A percentile compares a stretch with the other conserved stretches of the same genome.
Conservation (phyloP, 345 rosid genomes). For the Syzygium grande region DNA sequence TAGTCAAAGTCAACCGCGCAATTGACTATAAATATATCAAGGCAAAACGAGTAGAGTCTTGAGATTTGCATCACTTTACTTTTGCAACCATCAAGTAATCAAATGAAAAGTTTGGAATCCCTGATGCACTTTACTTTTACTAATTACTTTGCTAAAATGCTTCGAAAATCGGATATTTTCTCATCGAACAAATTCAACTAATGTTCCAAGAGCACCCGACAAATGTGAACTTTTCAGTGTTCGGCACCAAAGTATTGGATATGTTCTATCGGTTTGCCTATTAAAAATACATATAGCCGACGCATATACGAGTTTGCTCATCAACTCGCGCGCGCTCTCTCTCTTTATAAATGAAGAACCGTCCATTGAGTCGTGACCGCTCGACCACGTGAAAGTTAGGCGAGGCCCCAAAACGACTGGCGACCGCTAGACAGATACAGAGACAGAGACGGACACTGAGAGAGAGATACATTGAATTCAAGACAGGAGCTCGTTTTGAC, state of each 20-base stretch:
- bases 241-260: neutral
- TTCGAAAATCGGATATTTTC: neutral
- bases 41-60: too few species aligned
- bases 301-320: too few species aligned
- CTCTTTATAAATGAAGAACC: neutral
- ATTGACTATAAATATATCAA: too few species aligned
- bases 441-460: neutral
- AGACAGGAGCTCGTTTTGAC: neutral
- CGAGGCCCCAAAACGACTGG: neutral
- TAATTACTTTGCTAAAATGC: neutral
- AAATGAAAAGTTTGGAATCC: neutral
- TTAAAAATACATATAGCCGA: too few species aligned
- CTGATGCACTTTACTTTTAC: neutral
- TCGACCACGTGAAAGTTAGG: neutral
- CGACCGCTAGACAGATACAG: fast-evolving
- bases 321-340: too few species aligned
- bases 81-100: neutral
- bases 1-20: too few species aligned
- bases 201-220: neutral
- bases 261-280: neutral
- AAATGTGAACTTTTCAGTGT: neutral
- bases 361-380: neutral
- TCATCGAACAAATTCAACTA: fast-evolving
- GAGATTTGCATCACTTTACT: too few species aligned
- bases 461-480: neutral